A percentile compares a stretch with the other conserved stretches of the same genome.
These are phyloP conservation scores for Trichomonas gallinae DNA, from an alignment of 208 protist genomes.

Conservation along the genomic window DNA sequence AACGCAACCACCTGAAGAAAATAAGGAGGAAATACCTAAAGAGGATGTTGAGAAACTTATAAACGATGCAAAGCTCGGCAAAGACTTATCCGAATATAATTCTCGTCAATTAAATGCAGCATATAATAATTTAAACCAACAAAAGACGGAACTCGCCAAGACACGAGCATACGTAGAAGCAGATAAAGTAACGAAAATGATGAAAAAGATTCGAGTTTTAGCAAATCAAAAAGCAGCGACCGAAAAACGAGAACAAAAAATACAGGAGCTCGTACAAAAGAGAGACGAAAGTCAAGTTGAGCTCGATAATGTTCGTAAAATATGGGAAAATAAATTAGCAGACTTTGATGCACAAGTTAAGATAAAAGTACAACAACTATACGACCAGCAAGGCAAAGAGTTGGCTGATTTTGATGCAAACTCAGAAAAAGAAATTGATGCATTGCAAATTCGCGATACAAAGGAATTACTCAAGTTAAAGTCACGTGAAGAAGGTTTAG, in stretches of 20 bases:
- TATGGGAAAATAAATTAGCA: neutral
- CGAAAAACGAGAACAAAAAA: neutral
- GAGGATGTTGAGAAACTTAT: neutral
- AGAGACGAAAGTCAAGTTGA: neutral
- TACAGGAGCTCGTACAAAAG: neutral
- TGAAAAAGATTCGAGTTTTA: neutral
- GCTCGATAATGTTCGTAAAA: neutral
- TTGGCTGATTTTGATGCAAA: neutral
- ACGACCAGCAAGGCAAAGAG: neutral
- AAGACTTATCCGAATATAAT: neutral
- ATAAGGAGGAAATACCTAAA: neutral
- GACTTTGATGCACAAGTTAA: neutral
- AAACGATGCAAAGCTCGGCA: neutral
- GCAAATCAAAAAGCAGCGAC: neutral
- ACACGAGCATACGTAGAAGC: neutral
- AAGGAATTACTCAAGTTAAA: neutral
- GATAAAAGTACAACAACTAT: neutral
- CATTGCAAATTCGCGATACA: neutral
- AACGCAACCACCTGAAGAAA: neutral
- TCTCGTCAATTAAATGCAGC: neutral
- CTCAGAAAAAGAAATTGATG: neutral
- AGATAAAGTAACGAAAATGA: neutral
- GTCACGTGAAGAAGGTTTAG: neutral
- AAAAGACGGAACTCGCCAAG: neutral
- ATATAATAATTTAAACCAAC: neutral